Evolutionary conservation across 140 eudicot genomes (phyloP).

Genomic region (Anethum foeniculum): DNA sequence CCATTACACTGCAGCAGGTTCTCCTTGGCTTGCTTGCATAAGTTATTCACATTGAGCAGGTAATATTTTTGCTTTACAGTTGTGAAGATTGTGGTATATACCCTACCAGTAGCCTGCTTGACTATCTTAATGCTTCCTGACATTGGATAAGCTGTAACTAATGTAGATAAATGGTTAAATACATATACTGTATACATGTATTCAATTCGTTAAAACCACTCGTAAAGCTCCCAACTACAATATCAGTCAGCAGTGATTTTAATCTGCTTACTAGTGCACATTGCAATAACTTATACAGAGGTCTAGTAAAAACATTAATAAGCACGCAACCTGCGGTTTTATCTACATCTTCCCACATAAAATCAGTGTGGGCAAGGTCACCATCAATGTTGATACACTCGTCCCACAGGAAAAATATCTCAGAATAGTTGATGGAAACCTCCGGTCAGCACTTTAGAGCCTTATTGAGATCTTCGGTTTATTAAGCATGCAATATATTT

Average conservation of each 20-base stretch:
- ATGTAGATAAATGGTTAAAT: neutral
- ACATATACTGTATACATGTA: neutral
- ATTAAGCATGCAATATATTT: neutral
- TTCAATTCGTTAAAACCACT: neutral
- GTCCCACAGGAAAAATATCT: neutral
- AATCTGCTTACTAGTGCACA: neutral
- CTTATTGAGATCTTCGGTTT: neutral
- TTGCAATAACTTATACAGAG: neutral
- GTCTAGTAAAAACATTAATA: neutral
- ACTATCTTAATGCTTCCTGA: neutral
- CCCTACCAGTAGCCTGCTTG: neutral
- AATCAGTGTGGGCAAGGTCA: neutral
- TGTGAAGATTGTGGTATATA: neutral
- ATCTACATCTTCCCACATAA: neutral
- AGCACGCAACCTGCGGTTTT: neutral
- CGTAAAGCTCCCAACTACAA: neutral
- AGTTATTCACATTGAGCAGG: conserved; percentile 85
- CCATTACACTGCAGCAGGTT: conserved; percentile 97
- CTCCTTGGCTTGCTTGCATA: conserved; percentile 85
- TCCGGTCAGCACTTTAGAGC: neutral
- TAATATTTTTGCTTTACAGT: conserved; percentile 17
- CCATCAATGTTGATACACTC: neutral
- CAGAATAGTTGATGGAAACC: neutral
- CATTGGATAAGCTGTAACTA: neutral
- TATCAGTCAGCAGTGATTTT: neutral